phyloP scores from a whole-genome alignment of 208 protist species.

The Crithidia expoeki region DNA sequence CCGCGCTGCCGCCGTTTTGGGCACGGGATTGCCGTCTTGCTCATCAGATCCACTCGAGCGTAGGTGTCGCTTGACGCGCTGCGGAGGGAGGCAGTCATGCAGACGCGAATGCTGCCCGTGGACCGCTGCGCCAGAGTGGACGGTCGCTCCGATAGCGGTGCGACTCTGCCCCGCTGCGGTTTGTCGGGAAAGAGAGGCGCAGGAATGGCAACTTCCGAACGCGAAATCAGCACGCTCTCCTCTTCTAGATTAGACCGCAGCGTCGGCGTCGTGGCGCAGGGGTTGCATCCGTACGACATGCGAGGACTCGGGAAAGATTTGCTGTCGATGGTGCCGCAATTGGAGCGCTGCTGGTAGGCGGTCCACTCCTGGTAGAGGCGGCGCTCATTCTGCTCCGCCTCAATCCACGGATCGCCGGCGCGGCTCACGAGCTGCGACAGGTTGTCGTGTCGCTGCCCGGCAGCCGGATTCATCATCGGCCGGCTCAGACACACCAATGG shows the following conservation, averaged over 20 bases:
- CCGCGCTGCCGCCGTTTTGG: conserved; percentile 39
- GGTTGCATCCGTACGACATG: background rate
- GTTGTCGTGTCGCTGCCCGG: conserved; percentile 44
- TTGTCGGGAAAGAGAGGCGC: background rate
- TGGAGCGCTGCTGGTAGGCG: conserved; percentile 15
- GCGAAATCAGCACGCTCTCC: background rate
- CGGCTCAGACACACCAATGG: conserved; percentile 65
- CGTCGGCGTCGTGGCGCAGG: background rate
- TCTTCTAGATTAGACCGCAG: background rate
- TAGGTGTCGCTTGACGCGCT: conserved; percentile 14
- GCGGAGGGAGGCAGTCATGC: conserved; percentile 4
- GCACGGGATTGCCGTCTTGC: conserved; percentile 31
- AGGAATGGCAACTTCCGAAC: background rate
- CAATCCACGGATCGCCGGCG: conserved; percentile 26
- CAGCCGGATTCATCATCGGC: conserved; percentile 49
- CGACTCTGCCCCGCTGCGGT: background rate
- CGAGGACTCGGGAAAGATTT: conserved; percentile 4
- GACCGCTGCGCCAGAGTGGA: background rate
- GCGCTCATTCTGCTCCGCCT: conserved; percentile 39
- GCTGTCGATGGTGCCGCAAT: conserved; percentile 18
- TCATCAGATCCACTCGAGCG: conserved; percentile 22
- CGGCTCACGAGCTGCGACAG: conserved; percentile 33
- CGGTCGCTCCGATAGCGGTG: background rate
- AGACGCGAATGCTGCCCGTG: conserved; percentile 2
- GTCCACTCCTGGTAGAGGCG: conserved; percentile 23